These are phyloP conservation scores for Aspergillus niger DNA, from an alignment of 2,329 filamentous ascomycete genomes.

Conservation along the genomic window DNA sequence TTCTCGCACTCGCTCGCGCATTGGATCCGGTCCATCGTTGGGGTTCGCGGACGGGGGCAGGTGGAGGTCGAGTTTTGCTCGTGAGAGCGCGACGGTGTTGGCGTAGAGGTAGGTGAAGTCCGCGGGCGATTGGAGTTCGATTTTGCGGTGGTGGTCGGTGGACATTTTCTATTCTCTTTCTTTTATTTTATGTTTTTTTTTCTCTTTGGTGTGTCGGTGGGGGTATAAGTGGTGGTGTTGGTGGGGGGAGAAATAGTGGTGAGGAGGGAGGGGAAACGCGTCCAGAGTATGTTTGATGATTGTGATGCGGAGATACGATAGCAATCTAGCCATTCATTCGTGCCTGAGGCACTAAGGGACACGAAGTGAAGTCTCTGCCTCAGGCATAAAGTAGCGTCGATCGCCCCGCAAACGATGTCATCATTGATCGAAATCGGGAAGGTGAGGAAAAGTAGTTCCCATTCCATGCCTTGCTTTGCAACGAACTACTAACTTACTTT, in stretches of 20 bases:
- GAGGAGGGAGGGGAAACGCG: constrained; percentile 3
- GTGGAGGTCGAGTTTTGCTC: constrained; percentile 51
- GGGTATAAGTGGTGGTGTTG: too few species aligned
- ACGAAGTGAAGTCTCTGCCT: not conserved
- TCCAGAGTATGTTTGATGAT: not conserved
- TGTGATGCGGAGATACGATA: constrained; percentile 5
- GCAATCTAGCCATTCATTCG: not conserved
- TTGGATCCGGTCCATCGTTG: constrained; percentile 42
- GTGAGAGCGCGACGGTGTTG: constrained; percentile 48
- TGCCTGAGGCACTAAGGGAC: not conserved
- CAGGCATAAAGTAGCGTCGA: constrained; percentile 16
- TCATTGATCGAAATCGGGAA: constrained; percentile 15
- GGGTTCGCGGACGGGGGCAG: constrained; percentile 48
- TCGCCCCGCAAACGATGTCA: constrained; percentile 25
- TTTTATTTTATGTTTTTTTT: not conserved
- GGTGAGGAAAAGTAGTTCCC: not conserved
- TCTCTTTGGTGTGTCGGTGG: not conserved
- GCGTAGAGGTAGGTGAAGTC: constrained; percentile 53
- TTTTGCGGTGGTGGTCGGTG: constrained; percentile 49
- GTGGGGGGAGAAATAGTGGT: not conserved
- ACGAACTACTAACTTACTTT: not conserved
- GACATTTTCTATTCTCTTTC: constrained; percentile 19
- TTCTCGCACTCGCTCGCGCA: constrained; percentile 47
- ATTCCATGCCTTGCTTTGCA: not conserved
- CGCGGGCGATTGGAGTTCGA: constrained; percentile 53